These are phyloP conservation scores for Xanthoceras sorbifolium DNA, from an alignment of 345 rosid species.

Conservation along the genomic window DNA sequence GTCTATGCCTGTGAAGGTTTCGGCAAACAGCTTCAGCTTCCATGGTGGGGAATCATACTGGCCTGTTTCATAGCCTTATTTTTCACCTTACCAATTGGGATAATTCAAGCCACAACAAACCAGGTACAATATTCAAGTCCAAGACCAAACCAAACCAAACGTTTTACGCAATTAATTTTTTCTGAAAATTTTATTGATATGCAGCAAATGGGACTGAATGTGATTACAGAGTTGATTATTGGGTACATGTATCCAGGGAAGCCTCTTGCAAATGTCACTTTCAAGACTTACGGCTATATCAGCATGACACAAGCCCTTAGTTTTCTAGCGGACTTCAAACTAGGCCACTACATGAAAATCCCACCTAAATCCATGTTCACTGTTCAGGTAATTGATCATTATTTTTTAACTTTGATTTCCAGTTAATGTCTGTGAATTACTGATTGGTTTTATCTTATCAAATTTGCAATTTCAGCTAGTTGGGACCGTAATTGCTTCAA, in stretches of 20 bases:
- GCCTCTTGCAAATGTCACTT: constrained; percentile 55
- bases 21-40: constrained; percentile 45
- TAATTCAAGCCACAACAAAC: constrained; percentile 58
- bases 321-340: constrained; percentile 56
- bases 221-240: constrained; percentile 54
- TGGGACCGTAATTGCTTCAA: constrained; percentile 47
- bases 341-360: constrained; percentile 65
- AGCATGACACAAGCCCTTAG: constrained; percentile 50
- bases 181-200: background rate
- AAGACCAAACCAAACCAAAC: background rate
- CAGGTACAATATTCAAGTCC: constrained; percentile 30
- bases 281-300: constrained; percentile 49
- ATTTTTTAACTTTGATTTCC: background rate
- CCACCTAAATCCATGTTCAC: constrained; percentile 60
- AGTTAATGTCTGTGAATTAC: background rate
- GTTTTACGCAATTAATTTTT: background rate
- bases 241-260: constrained; percentile 58
- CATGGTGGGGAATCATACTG: constrained; percentile 56
- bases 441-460: background rate
- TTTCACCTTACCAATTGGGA: constrained; percentile 53
- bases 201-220: constrained; percentile 55
- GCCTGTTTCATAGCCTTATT: constrained; percentile 37
- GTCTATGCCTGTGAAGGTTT: constrained; percentile 53
- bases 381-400: constrained; percentile 41
- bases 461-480: constrained; percentile 27